A percentile compares a stretch with the other conserved stretches of the same genome.
phyloP scores from a whole-genome alignment of 2,329 filamentous ascomycete genomes.

The Paraconiothyrium sp. region DNA sequence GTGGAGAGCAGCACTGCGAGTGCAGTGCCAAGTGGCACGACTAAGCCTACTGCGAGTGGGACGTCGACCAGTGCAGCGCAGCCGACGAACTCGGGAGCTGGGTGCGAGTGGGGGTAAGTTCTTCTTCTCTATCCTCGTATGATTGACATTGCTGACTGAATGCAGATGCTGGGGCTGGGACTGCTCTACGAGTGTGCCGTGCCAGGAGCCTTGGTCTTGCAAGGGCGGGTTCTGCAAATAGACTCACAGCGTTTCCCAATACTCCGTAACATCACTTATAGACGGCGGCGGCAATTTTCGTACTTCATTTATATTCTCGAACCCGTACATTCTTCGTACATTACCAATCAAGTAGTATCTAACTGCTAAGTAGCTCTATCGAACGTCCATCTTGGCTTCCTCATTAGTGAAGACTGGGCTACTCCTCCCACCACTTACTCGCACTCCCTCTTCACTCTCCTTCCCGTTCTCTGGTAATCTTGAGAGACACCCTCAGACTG shows the following conservation, averaged over 20 bases:
- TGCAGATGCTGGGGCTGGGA: slow-evolving; percentile 24
- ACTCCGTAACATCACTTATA: too few species aligned
- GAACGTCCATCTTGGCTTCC: not conserved
- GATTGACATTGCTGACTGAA: not conserved
- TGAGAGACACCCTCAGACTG: not conserved
- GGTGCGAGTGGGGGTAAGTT: slow-evolving; percentile 23
- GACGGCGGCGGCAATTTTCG: too few species aligned
- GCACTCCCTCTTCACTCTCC: not conserved
- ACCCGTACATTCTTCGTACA: too few species aligned
- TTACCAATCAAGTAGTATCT: too few species aligned
- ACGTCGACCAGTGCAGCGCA: not conserved
- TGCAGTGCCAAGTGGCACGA: not conserved
- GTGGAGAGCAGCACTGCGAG: not conserved
- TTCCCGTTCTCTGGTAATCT: not conserved
- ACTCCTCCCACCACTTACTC: not conserved
- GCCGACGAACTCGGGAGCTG: not conserved
- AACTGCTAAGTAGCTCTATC: too few species aligned
- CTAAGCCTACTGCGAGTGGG: not conserved
- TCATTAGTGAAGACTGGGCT: not conserved
- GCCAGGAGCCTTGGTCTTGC: slow-evolving; percentile 20
- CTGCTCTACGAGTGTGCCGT: slow-evolving; percentile 21
- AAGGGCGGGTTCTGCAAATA: slow-evolving; percentile 24
- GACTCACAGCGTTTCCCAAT: not conserved
- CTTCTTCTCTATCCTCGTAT: not conserved
- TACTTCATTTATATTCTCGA: too few species aligned